Base-by-base conservation (phyloP, 345 rosid genomes). In the Hibiscus mutabilis region DNA sequence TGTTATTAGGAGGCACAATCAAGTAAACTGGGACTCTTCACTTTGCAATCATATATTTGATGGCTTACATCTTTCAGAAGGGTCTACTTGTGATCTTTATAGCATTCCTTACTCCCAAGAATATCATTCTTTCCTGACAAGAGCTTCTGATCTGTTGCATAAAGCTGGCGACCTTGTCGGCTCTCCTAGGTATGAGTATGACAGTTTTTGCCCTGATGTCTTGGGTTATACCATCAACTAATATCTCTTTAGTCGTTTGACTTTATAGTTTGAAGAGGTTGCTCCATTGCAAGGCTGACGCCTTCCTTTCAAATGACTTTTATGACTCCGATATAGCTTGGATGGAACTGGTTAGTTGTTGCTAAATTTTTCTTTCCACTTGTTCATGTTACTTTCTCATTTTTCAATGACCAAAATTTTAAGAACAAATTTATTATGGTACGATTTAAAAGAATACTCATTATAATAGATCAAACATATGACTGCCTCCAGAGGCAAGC, bases 261-360 rank as follows among this genome's bases (percentile, higher is more conserved):
- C 71, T 29, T 10, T 79, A 74, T 79, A 94, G 98, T 80, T 87
- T 94, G 85, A 91, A 87, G 93, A 88, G 84, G 82, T 84, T 91
- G 67, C 83, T 94, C 61, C 95, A 91, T 42, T 75, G 89, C 84
- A 94, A 89, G 83, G 98, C 96, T 9, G 86, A 84, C 56, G 96
- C 97, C 16, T 94, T 94, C 84, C 87, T 89, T 62, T 89, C 98
- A 68, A 91, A 94, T 83, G 86, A 91, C 56, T 94, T 91, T 71
- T 87, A 88, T 77, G 95, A 88, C 59, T 94, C 98, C 0, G 98
- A 89, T 80, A 84, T 94, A 66, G 95, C 97, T 58, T 91, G 97
- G 98, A 94, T 94, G 95, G 97, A 94, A 74, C 79, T 94, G 97
- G 98, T 94, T 74, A 81, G 91, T 74, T 29, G 47, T 24, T 16